Evolutionary conservation across 2,329 filamentous ascomycete species (phyloP), one percentile per base, ranked within the genome.

Genomic region (Xylariomycetidae sp.): DNA sequence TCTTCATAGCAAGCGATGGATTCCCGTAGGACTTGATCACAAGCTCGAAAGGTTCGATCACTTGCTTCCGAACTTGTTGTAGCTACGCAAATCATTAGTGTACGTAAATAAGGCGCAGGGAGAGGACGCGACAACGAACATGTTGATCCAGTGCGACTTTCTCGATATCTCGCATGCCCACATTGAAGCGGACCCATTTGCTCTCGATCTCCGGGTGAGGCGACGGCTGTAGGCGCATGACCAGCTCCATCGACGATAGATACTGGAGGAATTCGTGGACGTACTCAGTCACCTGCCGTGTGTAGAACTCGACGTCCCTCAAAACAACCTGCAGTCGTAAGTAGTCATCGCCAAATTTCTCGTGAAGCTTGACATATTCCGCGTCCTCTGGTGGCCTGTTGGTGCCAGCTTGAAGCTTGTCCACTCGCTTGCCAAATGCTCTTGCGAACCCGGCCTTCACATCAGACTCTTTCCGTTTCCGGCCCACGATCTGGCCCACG

Each of bases 221-320:
- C 31, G 82, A 84, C 10, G 81, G 80, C 46, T 79, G 74, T 20
- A 79, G 61, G 24, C 77, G 79, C 61, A 93, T 85, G 44, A 89
- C 82, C 1, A 84, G 74, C 57, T 95, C 87, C 56, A 95, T 85
- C 1, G 85, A 85, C 3, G 79, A 77, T 19, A 90, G 74, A 44
- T 90, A 84, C 39, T 85, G 80, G 30, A 88, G 74, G 49, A 94
- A 88, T 45, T 85, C 81, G 38, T 83, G 76, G 31, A 95, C 82
- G 43, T 85, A 87, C n/a, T 74, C 75, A 7, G 83, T 77, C 4
- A 86, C 78, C 36, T 89, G 81, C n/a, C 82, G 76, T 4, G 87
- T 81, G 58, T 96, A 96, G 49, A 82, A 87, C 52, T 95, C 87
- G n/a, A 95, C 83, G 56, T 96, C 92, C 38, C 89, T 79, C 52